These are phyloP conservation scores for Uromyces viciae-fabae DNA, from an alignment of 1,284 basidiomycete species.

Conservation along the genomic window DNA sequence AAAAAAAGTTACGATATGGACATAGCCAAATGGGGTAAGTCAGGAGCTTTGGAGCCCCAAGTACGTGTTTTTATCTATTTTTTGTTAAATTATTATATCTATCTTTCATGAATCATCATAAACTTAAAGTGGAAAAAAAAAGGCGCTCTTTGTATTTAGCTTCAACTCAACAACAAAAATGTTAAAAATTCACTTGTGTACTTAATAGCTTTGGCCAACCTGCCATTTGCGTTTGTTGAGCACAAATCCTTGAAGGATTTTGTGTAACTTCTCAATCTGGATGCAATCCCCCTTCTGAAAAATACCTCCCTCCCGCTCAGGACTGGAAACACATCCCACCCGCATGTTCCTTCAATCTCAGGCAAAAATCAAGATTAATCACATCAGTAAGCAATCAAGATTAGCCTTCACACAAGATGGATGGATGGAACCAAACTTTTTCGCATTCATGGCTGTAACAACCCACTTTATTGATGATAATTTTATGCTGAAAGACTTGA, in stretches of 20 bases:
- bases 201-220: neutral
- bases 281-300: neutral
- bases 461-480: conserved; percentile 3
- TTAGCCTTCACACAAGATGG: neutral
- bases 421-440: conserved; percentile 10
- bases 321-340: neutral
- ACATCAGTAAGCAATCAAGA: neutral
- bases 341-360: neutral
- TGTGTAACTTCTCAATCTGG: neutral
- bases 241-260: neutral
- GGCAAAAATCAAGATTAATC: neutral
- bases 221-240: neutral
- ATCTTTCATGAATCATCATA: no score
- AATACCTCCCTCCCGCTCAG: no score
- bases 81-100: no score
- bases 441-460: conserved; percentile 14
- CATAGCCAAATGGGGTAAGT: no score
- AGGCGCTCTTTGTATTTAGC: no score
- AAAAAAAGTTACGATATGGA: no score
- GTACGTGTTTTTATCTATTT: no score
- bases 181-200: neutral
- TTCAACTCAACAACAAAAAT: neutral
- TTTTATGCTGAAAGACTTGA: conserved; percentile 11
- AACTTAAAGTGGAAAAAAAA: no score
- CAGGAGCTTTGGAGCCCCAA: no score